Evolutionary conservation across 306 rosid species (phyloP), one percentile per base, ranked within the genome.

Genomic region (Begonia peltatifolia): DNA sequence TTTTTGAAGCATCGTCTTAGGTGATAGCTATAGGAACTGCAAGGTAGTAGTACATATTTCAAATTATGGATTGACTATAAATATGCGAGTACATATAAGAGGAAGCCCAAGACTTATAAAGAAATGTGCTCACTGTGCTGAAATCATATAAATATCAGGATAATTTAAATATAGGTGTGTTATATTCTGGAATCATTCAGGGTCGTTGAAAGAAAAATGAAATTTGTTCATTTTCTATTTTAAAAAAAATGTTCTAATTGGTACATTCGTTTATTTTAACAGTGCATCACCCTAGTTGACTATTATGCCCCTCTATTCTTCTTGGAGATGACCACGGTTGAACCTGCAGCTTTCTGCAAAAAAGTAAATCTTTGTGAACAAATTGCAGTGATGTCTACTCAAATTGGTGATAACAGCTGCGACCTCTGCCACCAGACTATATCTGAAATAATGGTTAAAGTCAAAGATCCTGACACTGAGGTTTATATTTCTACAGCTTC

Each of bases 271-370:
- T 54, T 42, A 25, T 38, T n/a, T 46, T 47, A 41, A 53, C 77
- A 90, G 99, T 90, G 99, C 66, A 10, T 55, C 64, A 43, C 59
- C 57, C 65, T 90, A 78, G 99, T 90, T 79, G 80, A 86, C 72
- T 63, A 79, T 53, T 90, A 90, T 64, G 76, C 79, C 60, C 85
- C 99, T 42, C 80, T 83, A 51, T 74, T 90, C 81, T 83, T 90
- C 76, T 42, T 55, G 52, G 92, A 83, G 81, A 9, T 73, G 44
- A 46, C 79, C 64, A 15, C 79, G 12, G 2, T 83, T 62, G 67
- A 76, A 66, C 88, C 95, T 20, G 65, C 41, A 65, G 70, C 62
- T 4, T 80, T 90, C 68, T 86, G 99, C 80, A 53, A 57, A 68
- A 78, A 77, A 64, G 82, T 72, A 61, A 58, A 68, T 64, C 77